Evolutionary conservation across 192 early-diverging fungal species (phyloP).

Genomic region (Lobulomyces angularis): DNA sequence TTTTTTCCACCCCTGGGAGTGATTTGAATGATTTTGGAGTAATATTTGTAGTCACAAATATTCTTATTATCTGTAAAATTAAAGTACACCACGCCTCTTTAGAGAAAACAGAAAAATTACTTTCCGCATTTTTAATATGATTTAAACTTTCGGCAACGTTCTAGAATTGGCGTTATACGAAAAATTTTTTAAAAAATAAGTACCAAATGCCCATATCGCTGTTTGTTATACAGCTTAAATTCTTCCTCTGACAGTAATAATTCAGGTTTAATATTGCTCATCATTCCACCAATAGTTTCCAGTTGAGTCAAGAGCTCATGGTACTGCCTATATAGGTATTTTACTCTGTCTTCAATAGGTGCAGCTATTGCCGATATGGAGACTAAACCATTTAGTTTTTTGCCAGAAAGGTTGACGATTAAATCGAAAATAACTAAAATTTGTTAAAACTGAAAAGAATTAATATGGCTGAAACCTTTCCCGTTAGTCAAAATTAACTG

Average conservation of each 20-base stretch:
- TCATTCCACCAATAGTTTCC: constrained; percentile 18
- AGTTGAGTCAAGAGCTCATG: constrained; percentile 18
- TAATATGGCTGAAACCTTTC: constrained; percentile 18
- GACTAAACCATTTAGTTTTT: no score
- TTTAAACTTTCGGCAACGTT: no score
- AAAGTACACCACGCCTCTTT: constrained; percentile 37
- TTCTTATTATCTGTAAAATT: constrained; percentile 28
- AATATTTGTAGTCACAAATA: constrained; percentile 16
- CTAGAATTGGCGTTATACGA: no score
- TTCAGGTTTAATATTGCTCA: constrained; percentile 32
- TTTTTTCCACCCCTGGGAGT: constrained; percentile 17
- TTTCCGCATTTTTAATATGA: constrained; percentile 12
- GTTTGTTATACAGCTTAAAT: constrained; percentile 7
- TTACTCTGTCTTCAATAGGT: constrained; percentile 14
- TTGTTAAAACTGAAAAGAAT: no score
- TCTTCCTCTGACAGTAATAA: constrained; percentile 30
- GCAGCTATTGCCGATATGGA: no score
- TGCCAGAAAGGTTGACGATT: no score
- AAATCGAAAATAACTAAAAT: no score
- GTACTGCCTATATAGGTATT: constrained; percentile 12
- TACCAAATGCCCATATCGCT: no score
- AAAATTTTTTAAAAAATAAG: no score
- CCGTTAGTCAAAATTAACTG: constrained; percentile 11
- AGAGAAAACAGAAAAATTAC: constrained; percentile 18
- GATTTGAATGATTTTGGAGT: constrained; percentile 16